Base-by-base conservation (phyloP, 2,329 filamentous ascomycete species). In the Fusarium albidum region DNA sequence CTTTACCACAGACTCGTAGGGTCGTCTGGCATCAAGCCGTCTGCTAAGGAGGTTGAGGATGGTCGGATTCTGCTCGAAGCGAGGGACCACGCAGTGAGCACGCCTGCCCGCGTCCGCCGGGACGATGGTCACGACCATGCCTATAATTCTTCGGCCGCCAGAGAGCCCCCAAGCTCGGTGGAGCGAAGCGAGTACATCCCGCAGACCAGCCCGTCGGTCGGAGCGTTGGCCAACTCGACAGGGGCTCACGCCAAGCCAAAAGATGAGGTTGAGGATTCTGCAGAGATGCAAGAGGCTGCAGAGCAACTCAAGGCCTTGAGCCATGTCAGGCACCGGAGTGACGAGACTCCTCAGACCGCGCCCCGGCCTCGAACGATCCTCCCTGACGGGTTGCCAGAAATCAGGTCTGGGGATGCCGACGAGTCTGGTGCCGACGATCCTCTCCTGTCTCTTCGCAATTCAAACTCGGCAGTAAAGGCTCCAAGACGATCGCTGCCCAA, bases 231-330 rank as follows among this genome's bases (percentile, higher is more conserved):
- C 18, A 42, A 68, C 27, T 46, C 55, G 4, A 46, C 61, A 21
- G 49, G 51, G 10, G 38, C 54, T 5, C 61, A 68, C 2, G 55
- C 57, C 13, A 73, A 75, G 45, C 55, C 69, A 3, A 75, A 74
- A 49, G 66, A 72, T 10, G 72, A 73, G 12, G 70, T 70, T 6
- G 84, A 87, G 64, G 85, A 87, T 50, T 85, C 85, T n/a, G 84
- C 82, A 9, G 85, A 88, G 71, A 87, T 88, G 83, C 83, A 88
- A 61, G 84, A 87, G 69, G 85, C 85, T 15, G 85, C 85, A 5
- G 85, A 88, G 65, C 85, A 88, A 68, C 76, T 88, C 6, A 87
- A 88, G 64, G 85, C 85, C 2, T 69, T 88, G 34, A 87, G 85
- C 61, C 84, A 88, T 63, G 80, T 87, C 46, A 79, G 84, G 3